Evolutionary conservation across 768 basidiomycete genomes (phyloP).

Genomic region (Suillus luteus): DNA sequence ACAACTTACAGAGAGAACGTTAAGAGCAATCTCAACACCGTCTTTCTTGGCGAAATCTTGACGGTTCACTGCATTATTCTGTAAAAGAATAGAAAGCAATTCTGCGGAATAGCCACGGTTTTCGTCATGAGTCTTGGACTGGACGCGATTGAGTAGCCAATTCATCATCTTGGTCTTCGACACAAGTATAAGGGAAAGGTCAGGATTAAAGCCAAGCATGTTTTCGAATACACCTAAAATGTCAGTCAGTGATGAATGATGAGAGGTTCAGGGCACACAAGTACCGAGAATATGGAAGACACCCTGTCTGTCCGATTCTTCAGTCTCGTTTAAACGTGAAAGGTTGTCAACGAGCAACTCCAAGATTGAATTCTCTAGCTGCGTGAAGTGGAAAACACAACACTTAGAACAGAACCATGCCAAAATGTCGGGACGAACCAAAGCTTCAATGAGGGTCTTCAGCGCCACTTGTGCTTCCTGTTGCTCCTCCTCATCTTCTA

Average conservation of each 20-base stretch:
- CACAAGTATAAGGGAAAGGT: constrained; percentile 68
- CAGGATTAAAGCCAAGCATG: constrained; percentile 81
- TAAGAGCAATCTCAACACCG: constrained; percentile 77
- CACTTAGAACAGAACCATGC: constrained; percentile 9
- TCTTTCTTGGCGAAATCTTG: constrained; percentile 68
- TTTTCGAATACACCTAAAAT: constrained; percentile 87
- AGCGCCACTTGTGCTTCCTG: constrained; percentile 65
- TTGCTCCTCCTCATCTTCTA: constrained; percentile 62
- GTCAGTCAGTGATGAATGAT: constrained; percentile 9
- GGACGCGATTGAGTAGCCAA: constrained; percentile 81
- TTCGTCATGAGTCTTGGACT: constrained; percentile 75
- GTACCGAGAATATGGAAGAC: constrained; percentile 90
- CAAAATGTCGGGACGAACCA: constrained; percentile 54
- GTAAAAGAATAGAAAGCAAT: constrained; percentile 86
- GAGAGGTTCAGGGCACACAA: constrained; percentile 10
- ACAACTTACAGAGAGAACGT: constrained; percentile 74
- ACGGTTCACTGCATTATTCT: constrained; percentile 70
- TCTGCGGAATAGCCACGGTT: constrained; percentile 95
- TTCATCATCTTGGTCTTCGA: constrained; percentile 71
- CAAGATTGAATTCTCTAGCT: constrained; percentile 83
- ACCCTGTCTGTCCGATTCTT: constrained; percentile 90
- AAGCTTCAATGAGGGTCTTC: constrained; percentile 69
- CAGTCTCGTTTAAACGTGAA: constrained; percentile 81
- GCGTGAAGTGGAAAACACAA: constrained; percentile 11
- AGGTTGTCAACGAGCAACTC: constrained; percentile 92